phyloP scores from a whole-genome alignment of 495 filamentous ascomycete species.

The Penicillium pancosmium region DNA sequence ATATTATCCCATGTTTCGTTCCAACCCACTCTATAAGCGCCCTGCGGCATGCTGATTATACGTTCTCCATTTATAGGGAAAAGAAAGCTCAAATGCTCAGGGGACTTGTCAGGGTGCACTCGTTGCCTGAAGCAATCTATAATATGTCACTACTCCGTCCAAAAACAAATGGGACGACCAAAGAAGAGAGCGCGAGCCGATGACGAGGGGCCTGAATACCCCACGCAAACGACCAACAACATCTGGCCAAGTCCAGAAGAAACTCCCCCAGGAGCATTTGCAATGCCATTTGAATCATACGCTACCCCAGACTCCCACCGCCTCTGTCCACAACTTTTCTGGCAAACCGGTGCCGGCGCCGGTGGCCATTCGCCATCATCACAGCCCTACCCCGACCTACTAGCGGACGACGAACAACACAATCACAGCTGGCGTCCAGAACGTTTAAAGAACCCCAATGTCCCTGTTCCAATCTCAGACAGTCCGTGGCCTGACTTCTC shows the following conservation, averaged over 20 bases:
- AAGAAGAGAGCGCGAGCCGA: slow-evolving; percentile 45
- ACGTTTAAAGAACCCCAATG: slow-evolving; percentile 23
- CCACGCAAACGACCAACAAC: slow-evolving; percentile 17
- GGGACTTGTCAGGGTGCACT: slow-evolving; percentile 43
- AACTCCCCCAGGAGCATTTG: slow-evolving; percentile 18
- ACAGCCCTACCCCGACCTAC: slow-evolving; percentile 21
- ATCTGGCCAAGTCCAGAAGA: slow-evolving; percentile 31
- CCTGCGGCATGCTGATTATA: slow-evolving; percentile 22
- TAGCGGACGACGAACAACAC: slow-evolving; percentile 31
- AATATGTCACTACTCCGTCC: slow-evolving; percentile 47
- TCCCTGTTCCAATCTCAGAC: slow-evolving; percentile 34
- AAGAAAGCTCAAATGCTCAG: slow-evolving; percentile 54
- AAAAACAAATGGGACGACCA: slow-evolving; percentile 52
- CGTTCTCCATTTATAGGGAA: slow-evolving; percentile 32
- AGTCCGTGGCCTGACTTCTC: slow-evolving; percentile 51
- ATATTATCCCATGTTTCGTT: not conserved
- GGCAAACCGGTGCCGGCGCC: slow-evolving; percentile 15
- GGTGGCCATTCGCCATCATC: slow-evolving; percentile 12
- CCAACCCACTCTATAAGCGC: not conserved
- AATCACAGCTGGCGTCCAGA: slow-evolving; percentile 35
- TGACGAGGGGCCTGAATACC: slow-evolving; percentile 26
- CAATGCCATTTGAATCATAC: slow-evolving; percentile 9
- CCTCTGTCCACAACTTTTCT: slow-evolving; percentile 32
- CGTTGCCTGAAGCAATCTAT: slow-evolving; percentile 48
- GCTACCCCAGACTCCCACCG: slow-evolving; percentile 24